These are phyloP conservation scores for Leccinum disarticulatum DNA, from an alignment of 768 basidiomycete genomes.

Conservation along the genomic window DNA sequence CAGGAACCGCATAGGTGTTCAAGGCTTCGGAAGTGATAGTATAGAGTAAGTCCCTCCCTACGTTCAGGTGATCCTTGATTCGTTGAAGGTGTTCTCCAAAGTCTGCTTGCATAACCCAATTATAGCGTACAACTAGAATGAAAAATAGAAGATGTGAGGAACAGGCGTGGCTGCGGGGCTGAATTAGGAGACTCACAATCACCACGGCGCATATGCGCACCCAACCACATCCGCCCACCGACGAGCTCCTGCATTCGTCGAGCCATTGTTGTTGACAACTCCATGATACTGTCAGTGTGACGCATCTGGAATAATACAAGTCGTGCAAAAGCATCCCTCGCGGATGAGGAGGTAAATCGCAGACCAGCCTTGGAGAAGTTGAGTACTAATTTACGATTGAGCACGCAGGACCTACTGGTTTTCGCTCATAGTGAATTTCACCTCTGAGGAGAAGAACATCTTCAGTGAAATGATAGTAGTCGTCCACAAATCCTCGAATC, in stretches of 20 bases:
- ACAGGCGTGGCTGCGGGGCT: too few relatives aligned
- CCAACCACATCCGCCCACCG: slow-evolving; percentile 41
- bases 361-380: slow-evolving; percentile 29
- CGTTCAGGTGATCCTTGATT: slow-evolving; percentile 28
- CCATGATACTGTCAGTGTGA: slow-evolving; percentile 28
- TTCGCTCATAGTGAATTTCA: slow-evolving; percentile 40
- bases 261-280: slow-evolving; percentile 33
- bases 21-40: slow-evolving; percentile 20
- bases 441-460: slow-evolving; percentile 43
- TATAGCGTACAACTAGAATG: slow-evolving; percentile 28
- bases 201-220: slow-evolving; percentile 44
- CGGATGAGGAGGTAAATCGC: slow-evolving; percentile 32
- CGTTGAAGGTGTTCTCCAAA: slow-evolving; percentile 38
- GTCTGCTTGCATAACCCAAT: slow-evolving; percentile 37
- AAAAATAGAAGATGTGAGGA: not conserved
- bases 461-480: slow-evolving; percentile 33
- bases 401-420: slow-evolving; percentile 33
- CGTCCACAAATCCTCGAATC: slow-evolving; percentile 42
- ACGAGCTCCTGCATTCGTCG: slow-evolving; percentile 31
- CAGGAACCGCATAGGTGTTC: slow-evolving; percentile 24
- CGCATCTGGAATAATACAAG: slow-evolving; percentile 33
- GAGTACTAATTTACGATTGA: slow-evolving; percentile 6
- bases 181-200: slow-evolving; percentile 34
- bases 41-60: slow-evolving; percentile 20
- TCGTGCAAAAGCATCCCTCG: slow-evolving; percentile 33